These are phyloP conservation scores for Alternaria infectoria DNA, from an alignment of 2,329 filamentous ascomycete species.

Conservation along the genomic window DNA sequence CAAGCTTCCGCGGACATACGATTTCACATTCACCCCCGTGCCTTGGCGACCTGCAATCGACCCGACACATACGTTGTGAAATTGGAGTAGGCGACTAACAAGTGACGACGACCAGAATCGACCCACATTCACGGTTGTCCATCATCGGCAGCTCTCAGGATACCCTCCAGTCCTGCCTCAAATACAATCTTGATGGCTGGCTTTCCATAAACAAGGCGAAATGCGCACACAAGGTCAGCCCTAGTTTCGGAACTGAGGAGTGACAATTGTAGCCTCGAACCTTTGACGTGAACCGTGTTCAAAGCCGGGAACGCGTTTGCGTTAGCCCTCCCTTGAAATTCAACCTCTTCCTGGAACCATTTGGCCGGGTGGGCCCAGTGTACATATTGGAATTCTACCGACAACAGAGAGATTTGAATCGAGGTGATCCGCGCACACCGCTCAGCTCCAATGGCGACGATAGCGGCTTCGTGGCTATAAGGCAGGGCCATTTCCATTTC, in stretches of 20 bases:
- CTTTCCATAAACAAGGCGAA: background rate
- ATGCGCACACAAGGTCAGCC: background rate
- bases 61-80: too few species aligned
- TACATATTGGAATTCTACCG: background rate
- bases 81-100: too few species aligned
- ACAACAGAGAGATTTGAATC: background rate
- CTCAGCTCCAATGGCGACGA: background rate
- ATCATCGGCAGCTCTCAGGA: background rate
- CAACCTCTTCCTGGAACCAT: background rate
- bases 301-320: background rate
- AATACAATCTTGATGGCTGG: background rate
- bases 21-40: too few species aligned
- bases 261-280: background rate
- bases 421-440: background rate
- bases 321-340: background rate
- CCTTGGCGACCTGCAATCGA: too few species aligned
- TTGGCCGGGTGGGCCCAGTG: background rate
- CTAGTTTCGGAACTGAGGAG: background rate
- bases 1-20: too few species aligned
- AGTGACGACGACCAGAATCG: too few species aligned
- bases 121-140: too few species aligned
- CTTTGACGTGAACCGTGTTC: background rate
- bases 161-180: background rate
- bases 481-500: background rate
- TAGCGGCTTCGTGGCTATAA: background rate